These are phyloP conservation scores for Xylariaceae sp. DNA, from an alignment of 2,329 filamentous ascomycete species.

Conservation along the genomic window DNA sequence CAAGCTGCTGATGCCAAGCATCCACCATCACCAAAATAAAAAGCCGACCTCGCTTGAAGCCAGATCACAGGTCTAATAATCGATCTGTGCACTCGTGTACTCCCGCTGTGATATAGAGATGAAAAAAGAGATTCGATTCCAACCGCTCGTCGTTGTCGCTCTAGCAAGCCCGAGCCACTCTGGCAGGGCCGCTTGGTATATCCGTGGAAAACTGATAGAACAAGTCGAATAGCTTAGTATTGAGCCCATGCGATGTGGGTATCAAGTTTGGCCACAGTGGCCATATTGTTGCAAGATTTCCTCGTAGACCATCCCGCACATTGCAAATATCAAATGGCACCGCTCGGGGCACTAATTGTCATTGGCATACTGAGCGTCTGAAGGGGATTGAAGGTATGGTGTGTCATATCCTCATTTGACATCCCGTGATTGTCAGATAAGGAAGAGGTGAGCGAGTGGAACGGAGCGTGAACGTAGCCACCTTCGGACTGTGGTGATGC, in stretches of 20 bases:
- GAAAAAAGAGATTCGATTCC: constrained; percentile 18
- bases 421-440: constrained; percentile 28
- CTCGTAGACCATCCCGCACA: constrained; percentile 12
- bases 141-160: too few relatives aligned
- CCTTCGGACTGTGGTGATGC: constrained; percentile 67
- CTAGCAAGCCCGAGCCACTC: too few relatives aligned
- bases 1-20: constrained; percentile 6
- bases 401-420: constrained; percentile 28
- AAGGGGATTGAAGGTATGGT: constrained; percentile 48
- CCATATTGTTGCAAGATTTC: constrained; percentile 1
- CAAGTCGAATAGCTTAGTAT: too few relatives aligned
- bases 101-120: constrained; percentile 22
- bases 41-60: constrained; percentile 6
- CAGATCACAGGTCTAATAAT: constrained; percentile 24
- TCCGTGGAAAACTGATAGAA: too few relatives aligned
- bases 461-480: constrained; percentile 52
- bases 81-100: constrained; percentile 26
- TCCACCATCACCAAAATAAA: too few relatives aligned
- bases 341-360: constrained; percentile 53
- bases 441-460: constrained; percentile 41
- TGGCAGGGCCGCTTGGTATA: too few relatives aligned
- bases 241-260: too few relatives aligned
- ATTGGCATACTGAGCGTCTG: constrained; percentile 61
- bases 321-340: constrained; percentile 33
- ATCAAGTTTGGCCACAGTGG: background rate